Evolutionary conservation across 2,329 filamentous ascomycete genomes (phyloP), one percentile per base, ranked within the genome.

Genomic region (Bimuria novae-zelandiae): DNA sequence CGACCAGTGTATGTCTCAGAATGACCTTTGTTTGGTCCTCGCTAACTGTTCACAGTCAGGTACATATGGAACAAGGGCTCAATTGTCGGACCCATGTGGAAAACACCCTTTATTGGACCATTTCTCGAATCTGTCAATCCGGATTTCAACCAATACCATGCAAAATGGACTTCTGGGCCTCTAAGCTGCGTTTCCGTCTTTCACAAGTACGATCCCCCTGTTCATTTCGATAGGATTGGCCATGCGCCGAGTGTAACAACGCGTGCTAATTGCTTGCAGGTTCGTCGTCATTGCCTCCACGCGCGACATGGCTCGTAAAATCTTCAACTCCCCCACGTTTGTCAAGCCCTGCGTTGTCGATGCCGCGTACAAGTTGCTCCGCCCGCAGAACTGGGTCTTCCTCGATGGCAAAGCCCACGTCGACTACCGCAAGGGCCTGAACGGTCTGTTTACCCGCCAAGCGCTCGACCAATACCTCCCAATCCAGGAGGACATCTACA

Each of bases 141-240:
- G 52, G 90, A 93, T 69, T 97, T 97, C 73, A 86, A 88, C 56
- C 85, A 92, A 69, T 99, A 99, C 79, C 84, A 92, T 74, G 87
- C 83, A 56, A 97, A 97, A 82, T 99, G 94, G 94, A 76, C 83
- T 66, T 96, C 91, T 70, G 94, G 90, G 41, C 88, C 90, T 42
- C 81, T 99, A 64, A 97, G 92, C 81, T 99, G 94, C 71, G 94
- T 99, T 57, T 97, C 92, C 2, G 92, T 99, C 68, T 99, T 99
- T 80, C 94, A 99, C 85, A 99, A 97, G 91, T 96, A 84, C 14
- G 64, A 23, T 41, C 47, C 47, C 17, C 47, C 40, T 35, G 21
- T 8, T 35, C 12, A n/a, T 8, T 16, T 19, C 4, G 49, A 33
- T 40, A 19, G 11, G 6, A 12, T 14, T 23, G 10, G 35, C 36